A percentile compares a stretch with the other conserved stretches of the same genome.
Evolutionary conservation across 2,329 filamentous ascomycete species (phyloP).

Genomic region (Penicillium hordei): DNA sequence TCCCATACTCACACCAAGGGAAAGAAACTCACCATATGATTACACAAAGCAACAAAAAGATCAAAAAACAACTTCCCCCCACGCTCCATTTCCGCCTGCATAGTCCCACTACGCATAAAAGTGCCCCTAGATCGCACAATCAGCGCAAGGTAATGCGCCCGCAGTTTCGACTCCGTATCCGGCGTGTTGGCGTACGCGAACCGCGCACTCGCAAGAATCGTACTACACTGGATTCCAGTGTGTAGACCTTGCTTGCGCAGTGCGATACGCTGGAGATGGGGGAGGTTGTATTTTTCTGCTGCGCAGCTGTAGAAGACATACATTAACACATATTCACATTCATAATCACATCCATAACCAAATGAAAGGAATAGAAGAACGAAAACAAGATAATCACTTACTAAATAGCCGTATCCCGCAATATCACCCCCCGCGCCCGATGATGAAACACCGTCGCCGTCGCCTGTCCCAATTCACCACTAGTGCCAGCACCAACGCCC

Average conservation of each 20-base stretch:
- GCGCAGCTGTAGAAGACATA: conserved; percentile 58
- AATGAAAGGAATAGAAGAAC: not conserved
- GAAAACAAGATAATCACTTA: conserved; percentile 33
- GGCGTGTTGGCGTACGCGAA: conserved; percentile 88
- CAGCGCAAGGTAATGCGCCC: conserved; percentile 86
- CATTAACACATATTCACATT: not conserved
- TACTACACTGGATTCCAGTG: conserved; percentile 78
- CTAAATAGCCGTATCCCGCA: conserved; percentile 90
- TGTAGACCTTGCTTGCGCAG: conserved; percentile 88
- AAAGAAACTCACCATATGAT: conserved; percentile 69
- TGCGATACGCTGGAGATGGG: conserved; percentile 79
- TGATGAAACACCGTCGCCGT: conserved; percentile 71
- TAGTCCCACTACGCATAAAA: conserved; percentile 90
- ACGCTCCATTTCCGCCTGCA: conserved; percentile 91
- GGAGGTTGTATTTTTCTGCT: conserved; percentile 78
- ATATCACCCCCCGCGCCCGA: conserved; percentile 63
- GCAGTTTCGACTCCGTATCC: conserved; percentile 83
- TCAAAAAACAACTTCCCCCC: conserved; percentile 91
- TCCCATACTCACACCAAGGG: not conserved
- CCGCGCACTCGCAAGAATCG: conserved; percentile 81
- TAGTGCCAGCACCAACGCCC: conserved; percentile 28
- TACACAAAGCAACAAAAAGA: conserved; percentile 87
- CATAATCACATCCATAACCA: not conserved
- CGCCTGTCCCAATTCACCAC: conserved; percentile 29
- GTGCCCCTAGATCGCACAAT: conserved; percentile 85